These are phyloP conservation scores for Picea glauca DNA, from an alignment of 75 land plant genomes.

Conservation along the genomic window DNA sequence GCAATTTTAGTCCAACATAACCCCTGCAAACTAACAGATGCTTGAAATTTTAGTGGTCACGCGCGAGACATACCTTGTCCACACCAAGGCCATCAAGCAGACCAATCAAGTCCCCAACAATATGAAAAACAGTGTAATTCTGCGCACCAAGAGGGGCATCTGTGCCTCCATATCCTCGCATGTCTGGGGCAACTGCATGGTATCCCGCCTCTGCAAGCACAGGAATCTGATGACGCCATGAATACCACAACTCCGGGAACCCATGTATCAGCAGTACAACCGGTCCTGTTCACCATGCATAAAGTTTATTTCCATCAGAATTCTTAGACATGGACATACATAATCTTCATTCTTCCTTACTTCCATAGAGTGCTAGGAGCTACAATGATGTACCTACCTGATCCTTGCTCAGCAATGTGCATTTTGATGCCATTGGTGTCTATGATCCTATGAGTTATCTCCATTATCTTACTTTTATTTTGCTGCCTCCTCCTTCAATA, in stretches of 20 bases:
- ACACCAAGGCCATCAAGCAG: slow-evolving; percentile 28
- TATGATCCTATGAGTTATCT: slow-evolving; percentile 22
- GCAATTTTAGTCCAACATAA: not conserved
- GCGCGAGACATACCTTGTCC: slow-evolving; percentile 16
- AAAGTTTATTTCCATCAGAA: not conserved
- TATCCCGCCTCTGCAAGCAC: slow-evolving; percentile 42
- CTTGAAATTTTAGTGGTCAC: not conserved
- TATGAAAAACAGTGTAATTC: slow-evolving; percentile 37
- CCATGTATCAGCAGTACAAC: slow-evolving; percentile 67
- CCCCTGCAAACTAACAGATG: too few species aligned
- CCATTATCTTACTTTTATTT: not conserved
- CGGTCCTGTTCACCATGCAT: slow-evolving; percentile 21
- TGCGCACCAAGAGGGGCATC: slow-evolving; percentile 30
- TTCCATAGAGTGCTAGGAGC: too few species aligned
- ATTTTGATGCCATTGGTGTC: slow-evolving; percentile 52
- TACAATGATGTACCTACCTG: slow-evolving; percentile 5
- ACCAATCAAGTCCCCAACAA: slow-evolving; percentile 55
- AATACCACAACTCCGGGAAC: slow-evolving; percentile 63
- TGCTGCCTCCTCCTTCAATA: too few species aligned
- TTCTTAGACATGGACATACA: not conserved
- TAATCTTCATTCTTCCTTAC: too few species aligned
- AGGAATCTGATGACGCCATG: slow-evolving; percentile 59
- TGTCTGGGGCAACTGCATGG: slow-evolving; percentile 51
- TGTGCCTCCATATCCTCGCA: slow-evolving; percentile 64
- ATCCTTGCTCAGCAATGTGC: slow-evolving; percentile 63